Evolutionary conservation across 192 early-diverging fungal genomes (phyloP).

Genomic region (Pilaira anomala): DNA sequence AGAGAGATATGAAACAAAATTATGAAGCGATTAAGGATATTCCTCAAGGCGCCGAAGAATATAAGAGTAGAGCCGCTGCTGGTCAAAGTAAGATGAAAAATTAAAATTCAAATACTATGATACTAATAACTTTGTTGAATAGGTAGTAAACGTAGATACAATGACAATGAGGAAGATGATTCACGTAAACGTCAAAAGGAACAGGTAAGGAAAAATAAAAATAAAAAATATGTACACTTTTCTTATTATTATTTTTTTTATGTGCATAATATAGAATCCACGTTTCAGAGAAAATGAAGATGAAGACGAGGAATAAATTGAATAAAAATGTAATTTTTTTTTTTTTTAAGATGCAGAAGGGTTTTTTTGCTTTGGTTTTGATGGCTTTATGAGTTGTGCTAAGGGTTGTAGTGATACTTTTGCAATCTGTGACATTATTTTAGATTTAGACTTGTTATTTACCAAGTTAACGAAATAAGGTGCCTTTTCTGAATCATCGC

Average conservation of each 20-base stretch:
- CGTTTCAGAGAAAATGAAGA: constrained; percentile 47
- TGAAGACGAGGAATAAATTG: constrained; percentile 35
- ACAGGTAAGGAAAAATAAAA: constrained; percentile 4
- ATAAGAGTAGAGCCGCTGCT: constrained; percentile 26
- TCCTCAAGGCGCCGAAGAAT: constrained; percentile 50
- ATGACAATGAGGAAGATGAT: constrained; percentile 39
- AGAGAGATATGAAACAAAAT: constrained; percentile 58
- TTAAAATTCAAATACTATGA: not conserved
- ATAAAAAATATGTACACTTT: not conserved
- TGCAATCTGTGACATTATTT: too few relatives aligned
- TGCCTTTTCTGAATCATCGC: too few relatives aligned
- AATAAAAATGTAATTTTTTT: not conserved
- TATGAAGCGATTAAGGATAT: constrained; percentile 64
- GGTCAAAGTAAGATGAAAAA: not conserved
- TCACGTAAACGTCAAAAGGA: constrained; percentile 36
- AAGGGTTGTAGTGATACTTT: too few relatives aligned
- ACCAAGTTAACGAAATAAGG: too few relatives aligned
- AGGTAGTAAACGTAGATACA: not conserved
- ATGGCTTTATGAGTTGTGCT: too few relatives aligned
- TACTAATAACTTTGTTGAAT: not conserved
- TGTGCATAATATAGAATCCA: constrained; percentile 41
- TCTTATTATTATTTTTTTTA: not conserved
- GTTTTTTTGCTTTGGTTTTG: too few relatives aligned
- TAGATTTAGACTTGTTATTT: too few relatives aligned
- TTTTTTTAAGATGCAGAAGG: too few relatives aligned